Percentiles rank a stretch among this genome's conserved stretches.
phyloP scores from a whole-genome alignment of 169 alveolate species.

The Plasmodium adleri region DNA sequence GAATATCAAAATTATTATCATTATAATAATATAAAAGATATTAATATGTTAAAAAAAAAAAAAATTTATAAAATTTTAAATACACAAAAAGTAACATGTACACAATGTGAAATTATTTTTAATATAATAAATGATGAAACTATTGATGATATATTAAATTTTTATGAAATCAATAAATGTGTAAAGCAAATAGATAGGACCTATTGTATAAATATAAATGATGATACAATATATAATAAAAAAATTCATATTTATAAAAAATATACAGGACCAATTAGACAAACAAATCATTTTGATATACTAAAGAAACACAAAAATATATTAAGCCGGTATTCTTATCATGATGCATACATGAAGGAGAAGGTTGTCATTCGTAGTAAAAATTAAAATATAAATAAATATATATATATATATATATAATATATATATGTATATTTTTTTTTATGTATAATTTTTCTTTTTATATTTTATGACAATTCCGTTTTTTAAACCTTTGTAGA shows the following conservation, averaged over 20 bases:
- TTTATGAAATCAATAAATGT: conserved; percentile 34
- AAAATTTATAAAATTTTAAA: conserved; percentile 14
- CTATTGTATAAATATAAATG: conserved; percentile 34
- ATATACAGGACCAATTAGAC: conserved; percentile 20
- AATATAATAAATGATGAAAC: conserved; percentile 25
- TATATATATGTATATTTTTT: no score
- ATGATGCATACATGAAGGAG: conserved; percentile 15
- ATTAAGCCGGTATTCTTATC: neutral
- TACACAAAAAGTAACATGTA: conserved; percentile 30
- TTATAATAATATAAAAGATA: no score
- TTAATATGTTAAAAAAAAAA: neutral
- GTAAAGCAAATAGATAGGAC: conserved; percentile 1
- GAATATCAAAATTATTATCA: no score
- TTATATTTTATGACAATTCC: no score
- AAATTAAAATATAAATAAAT: neutral
- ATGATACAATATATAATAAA: conserved; percentile 2
- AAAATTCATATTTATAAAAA: conserved; percentile 54
- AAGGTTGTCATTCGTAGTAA: conserved; percentile 26
- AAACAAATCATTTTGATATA: neutral
- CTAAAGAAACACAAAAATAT: neutral
- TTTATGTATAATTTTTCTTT: no score
- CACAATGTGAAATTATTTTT: conserved; percentile 19
- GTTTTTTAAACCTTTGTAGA: neutral
- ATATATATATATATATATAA: no score
- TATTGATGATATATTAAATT: conserved; percentile 18